A percentile compares a stretch with the other conserved stretches of the same genome.
Conservation (phyloP, 768 basidiomycete genomes). For the Pholiota molesta region DNA sequence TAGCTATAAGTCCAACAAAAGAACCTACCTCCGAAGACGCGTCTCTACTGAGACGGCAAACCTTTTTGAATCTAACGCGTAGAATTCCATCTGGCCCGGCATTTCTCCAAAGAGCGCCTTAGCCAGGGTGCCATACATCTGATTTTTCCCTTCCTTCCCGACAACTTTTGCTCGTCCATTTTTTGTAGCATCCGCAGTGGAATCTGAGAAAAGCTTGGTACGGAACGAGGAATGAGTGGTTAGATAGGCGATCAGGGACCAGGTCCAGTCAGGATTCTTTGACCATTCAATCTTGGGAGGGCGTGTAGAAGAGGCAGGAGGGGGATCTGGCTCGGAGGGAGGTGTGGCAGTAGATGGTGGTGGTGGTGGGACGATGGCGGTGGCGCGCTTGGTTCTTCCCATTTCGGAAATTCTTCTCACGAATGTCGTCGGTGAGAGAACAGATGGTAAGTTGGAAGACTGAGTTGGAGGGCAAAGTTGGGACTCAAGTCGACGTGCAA, state of each 20-base stretch:
- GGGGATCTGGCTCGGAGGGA: no score
- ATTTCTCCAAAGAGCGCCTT: conserved; percentile 24
- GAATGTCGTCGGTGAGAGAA: not conserved
- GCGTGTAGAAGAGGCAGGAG: not conserved
- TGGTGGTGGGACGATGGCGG: no score
- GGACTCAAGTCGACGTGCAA: conserved; percentile 7
- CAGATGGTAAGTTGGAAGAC: conserved; percentile 5
- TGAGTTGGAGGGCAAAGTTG: not conserved
- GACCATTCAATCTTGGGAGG: conserved; percentile 17
- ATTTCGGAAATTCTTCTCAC: not conserved
- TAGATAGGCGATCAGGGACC: conserved; percentile 19
- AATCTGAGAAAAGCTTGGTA: conserved; percentile 29
- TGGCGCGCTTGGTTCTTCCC: not conserved
- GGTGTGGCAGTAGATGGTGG: no score
- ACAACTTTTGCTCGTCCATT: conserved; percentile 19
- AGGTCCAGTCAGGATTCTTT: conserved; percentile 21
- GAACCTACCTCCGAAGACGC: conserved; percentile 16
- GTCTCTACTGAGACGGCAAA: conserved; percentile 23
- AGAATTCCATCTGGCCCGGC: conserved; percentile 8
- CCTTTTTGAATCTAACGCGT: conserved; percentile 13
- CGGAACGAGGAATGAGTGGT: conserved; percentile 19
- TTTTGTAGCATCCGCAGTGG: conserved; percentile 25
- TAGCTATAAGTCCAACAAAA: not conserved
- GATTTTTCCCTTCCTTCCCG: conserved; percentile 23
- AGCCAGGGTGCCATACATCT: conserved; percentile 22